Evolutionary conservation across 2,329 filamentous ascomycete species (phyloP), one percentile per base, ranked within the genome.

Genomic region (Salinomyces thailandicus): DNA sequence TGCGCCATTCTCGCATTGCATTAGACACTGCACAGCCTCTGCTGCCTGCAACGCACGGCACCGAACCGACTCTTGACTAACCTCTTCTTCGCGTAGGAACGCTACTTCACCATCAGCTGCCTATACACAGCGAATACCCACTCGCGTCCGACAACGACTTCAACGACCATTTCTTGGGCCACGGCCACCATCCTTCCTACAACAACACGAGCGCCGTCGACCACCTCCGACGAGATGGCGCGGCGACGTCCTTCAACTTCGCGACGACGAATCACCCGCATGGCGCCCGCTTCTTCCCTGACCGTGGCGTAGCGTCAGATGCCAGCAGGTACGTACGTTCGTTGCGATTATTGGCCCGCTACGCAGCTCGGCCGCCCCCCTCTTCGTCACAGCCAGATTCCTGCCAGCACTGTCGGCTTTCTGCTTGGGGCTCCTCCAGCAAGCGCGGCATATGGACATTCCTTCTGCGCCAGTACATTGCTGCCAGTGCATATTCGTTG

Each of bases 231-330:
- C 68, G 68, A 60, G 67, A 71, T 55, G 63, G 62, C 50, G 53
- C 59, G 41, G 58, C 59, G 38, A 59, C 62, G 49, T 59, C 64
- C 35, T 63, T 60, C 50, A 57, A 63, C 40, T 64, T 69, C 51
- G 54, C 63, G 51, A 54, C 62, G 48, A 61, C 57, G 52, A 68
- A 65, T 58, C 62, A 63, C 55, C 39, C 48, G 33, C 43, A 47
- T 31, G 49, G 41, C 18, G 53, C 66, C 61, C 64, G 68, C 61
- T 73, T 69, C 63, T 62, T 63, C 53, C 51, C 67, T 59, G 64
- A 64, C 57, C 67, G 66, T 60, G 60, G 67, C 64, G 57, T 60
- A 48, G 58, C 63, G 57, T 61, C 66, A 50, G 69, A 74, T 57
- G 59, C 39, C 34, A 52, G 64, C 58, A 64, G 63, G 71, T 75